These are phyloP conservation scores for Tanozyma kutaoensis DNA, from an alignment of 805 yeast species.

Conservation along the genomic window DNA sequence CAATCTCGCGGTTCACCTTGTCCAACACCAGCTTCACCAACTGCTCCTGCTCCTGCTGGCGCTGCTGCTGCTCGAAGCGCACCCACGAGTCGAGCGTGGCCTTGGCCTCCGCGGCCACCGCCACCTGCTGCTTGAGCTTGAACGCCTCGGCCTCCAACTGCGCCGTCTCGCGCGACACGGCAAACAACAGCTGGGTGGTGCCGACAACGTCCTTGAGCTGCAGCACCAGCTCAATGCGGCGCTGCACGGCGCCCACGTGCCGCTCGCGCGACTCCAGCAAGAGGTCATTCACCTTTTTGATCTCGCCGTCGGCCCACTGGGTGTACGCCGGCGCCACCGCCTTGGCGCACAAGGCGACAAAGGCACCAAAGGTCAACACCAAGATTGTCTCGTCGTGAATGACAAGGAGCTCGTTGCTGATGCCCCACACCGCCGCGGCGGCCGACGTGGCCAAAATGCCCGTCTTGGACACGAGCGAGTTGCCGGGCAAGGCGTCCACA, in stretches of 20 bases:
- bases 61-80: constrained; percentile 91
- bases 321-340: constrained; percentile 89
- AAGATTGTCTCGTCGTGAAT: constrained; percentile 89
- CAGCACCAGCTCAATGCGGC: constrained; percentile 78
- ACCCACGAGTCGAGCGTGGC: constrained; percentile 97
- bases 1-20: constrained; percentile 75
- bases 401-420: constrained; percentile 85
- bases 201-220: constrained; percentile 85
- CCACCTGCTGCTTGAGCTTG: constrained; percentile 84
- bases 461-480: constrained; percentile 76
- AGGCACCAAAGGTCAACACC: constrained; percentile 66
- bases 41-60: constrained; percentile 92
- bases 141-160: constrained; percentile 89
- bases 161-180: constrained; percentile 93
- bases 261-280: constrained; percentile 79
- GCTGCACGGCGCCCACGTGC: constrained; percentile 88
- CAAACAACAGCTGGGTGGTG: constrained; percentile 85
- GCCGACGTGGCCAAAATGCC: constrained; percentile 91
- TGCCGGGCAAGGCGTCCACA: constrained; percentile 90
- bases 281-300: constrained; percentile 66
- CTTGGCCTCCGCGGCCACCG: constrained; percentile 82
- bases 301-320: constrained; percentile 83
- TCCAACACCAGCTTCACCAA: constrained; percentile 76
- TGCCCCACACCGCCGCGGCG: constrained; percentile 89
- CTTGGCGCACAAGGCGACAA: constrained; percentile 67